Percentiles rank a stretch among this genome's conserved stretches.
Conservation (phyloP, 805 yeast species). For the Pichia thaimueangensis region DNA sequence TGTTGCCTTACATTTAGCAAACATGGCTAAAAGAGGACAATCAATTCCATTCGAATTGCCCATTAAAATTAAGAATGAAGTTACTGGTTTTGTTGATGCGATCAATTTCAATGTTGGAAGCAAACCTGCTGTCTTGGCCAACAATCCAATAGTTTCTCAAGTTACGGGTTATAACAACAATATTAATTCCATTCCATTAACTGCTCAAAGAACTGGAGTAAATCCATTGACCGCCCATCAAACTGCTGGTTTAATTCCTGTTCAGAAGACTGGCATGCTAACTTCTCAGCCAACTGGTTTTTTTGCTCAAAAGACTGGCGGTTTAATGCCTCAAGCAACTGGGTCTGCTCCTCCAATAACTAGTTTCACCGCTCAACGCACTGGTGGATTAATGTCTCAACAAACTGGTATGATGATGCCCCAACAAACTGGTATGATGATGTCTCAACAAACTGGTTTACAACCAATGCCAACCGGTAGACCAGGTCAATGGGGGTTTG, state of each 20-base stretch:
- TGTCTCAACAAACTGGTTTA: conserved; percentile 37
- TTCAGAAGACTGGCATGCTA: conserved; percentile 47
- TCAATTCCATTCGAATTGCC: conserved; percentile 70
- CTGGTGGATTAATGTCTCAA: conserved; percentile 20
- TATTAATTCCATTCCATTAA: background rate
- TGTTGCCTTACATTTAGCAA: conserved; percentile 81
- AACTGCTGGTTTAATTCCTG: conserved; percentile 25
- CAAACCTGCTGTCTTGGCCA: conserved; percentile 5
- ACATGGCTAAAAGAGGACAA: conserved; percentile 70
- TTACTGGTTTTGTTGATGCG: conserved; percentile 81
- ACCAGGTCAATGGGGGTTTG: conserved; percentile 81
- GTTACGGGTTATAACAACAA: conserved; percentile 17
- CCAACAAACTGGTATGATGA: conserved; percentile 20
- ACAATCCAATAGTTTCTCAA: conserved; percentile 21
- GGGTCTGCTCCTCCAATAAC: conserved; percentile 34
- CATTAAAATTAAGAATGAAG: conserved; percentile 70
- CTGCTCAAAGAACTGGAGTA: conserved; percentile 47
- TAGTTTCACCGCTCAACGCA: conserved; percentile 26
- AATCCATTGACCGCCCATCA: conserved; percentile 30
- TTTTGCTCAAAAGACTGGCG: conserved; percentile 36
- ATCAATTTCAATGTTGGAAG: conserved; percentile 72
- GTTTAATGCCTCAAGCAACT: conserved; percentile 45
- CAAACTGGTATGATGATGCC: conserved; percentile 22
- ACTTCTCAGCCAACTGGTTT: conserved; percentile 36
- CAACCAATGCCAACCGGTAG: conserved; percentile 51